Conservation (phyloP, 202 grass and related monocot genomes). For the Panicum virgatum region DNA sequence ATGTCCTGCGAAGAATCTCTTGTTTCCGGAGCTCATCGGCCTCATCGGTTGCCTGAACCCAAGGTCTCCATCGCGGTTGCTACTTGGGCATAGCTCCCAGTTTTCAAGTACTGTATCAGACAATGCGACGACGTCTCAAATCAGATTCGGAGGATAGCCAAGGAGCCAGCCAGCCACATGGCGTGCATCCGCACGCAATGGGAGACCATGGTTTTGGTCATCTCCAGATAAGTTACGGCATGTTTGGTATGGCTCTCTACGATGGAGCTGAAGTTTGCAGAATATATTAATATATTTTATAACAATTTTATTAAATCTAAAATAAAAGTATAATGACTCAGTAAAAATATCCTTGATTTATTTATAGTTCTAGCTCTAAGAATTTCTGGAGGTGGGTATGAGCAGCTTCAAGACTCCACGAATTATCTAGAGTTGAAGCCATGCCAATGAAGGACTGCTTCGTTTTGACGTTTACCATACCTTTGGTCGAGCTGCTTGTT, state of each 20-base stretch:
- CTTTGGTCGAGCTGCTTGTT: background rate
- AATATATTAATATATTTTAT: too few species aligned
- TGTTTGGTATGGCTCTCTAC: too few species aligned
- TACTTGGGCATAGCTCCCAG: conserved; percentile 18
- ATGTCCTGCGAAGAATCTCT: conserved; percentile 67
- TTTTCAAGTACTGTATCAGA: conserved; percentile 6
- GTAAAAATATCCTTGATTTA: too few species aligned
- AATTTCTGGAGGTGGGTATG: too few species aligned
- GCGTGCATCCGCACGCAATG: conserved; percentile 10
- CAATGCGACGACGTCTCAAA: conserved; percentile 22
- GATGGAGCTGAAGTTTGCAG: too few species aligned
- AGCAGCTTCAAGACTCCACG: too few species aligned
- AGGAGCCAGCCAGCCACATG: conserved; percentile 20
- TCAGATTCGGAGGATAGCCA: conserved; percentile 19
- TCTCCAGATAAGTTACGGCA: background rate
- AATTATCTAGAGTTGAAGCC: too few species aligned
- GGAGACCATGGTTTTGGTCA: background rate
- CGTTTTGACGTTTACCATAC: too few species aligned
- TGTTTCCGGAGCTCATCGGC: conserved; percentile 39
- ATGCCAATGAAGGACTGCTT: too few species aligned
- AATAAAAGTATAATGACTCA: too few species aligned
- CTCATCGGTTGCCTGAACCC: conserved; percentile 43
- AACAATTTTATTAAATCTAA: too few species aligned
- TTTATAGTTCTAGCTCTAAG: too few species aligned
- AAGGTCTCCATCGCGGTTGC: conserved; percentile 35